Base-by-base conservation (phyloP, 2,329 filamentous ascomycete species). In the Colletotrichum nymphaeae region DNA sequence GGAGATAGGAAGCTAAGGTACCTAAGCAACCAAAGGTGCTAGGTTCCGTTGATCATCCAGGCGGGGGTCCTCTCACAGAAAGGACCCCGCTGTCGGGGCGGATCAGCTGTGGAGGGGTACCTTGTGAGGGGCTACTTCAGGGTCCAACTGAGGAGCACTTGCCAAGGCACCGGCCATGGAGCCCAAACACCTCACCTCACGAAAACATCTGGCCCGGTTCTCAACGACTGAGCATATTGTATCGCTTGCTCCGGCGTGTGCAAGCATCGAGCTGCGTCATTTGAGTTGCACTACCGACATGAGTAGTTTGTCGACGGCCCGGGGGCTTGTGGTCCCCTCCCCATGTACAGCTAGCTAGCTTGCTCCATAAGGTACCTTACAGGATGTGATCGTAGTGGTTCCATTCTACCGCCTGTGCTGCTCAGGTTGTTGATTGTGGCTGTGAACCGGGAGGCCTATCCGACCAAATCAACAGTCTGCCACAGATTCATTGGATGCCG, bases 21-120 rank as follows among this genome's bases (percentile, higher is more conserved):
- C 9, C 22, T 53, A 35, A 35, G 32, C 32, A 32, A 28, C 22
- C 42, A 4, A 22, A 49, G 19, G 2, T n/a, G 42, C 42, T 49
- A 5, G 42, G 42, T 22, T n/a, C 22, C 28, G 57, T 57, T 72
- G 63, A 63, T 72, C 64, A 37, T 57, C 49, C 22, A 72, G 57
- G 58, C 65, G 66, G 30, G 30, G 30, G 30, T 8, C 30, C 22
- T 49, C 42, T 49, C 35, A 5, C 59, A 24, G 52, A 67, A 59
- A 60, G 70, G 59, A 53, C 55, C 46, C 32, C 60, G 55, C 59
- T 14, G 65, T 49, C 53, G 30, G 56, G 30, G 53, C 57, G 69
- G 26, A 35, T 56, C 42, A 56, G 24, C 37, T 28, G 59, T 69
- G 66, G 53, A 60, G 66, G 59, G 59, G 53, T 30, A 55, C 28